Base-by-base conservation (phyloP, 345 rosid species). In the Geranium rotundifolium region DNA sequence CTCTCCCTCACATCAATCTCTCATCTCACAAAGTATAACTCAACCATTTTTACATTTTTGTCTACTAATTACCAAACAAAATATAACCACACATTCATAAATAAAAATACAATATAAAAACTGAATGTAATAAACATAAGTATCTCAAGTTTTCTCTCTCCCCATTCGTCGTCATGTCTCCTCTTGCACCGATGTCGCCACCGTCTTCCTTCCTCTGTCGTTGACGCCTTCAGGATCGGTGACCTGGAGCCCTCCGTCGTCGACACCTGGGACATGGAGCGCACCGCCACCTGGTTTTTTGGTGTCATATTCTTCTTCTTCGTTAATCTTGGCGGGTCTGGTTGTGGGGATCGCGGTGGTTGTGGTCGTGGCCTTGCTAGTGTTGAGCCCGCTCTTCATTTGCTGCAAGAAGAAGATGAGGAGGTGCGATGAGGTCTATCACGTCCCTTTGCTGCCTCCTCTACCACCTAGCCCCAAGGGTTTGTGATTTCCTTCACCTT, bases 311-410 rank as follows among this genome's bases (percentile, higher is more conserved):
- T 34, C 79, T 2, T 31, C 85, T 18, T 19, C 86, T 13, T 34
- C 79, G 15, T 49, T 77, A 12, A 31, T 80, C 46, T 77, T 87
- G 39, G 79, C 86, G 10, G 89, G 86, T 62, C 63, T 83, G 17
- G 85, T 85, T 23, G 91, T 80, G 49, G 95, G 89, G 29, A 63
- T 85, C n/a, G 95, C 85, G 17, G 67, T 88, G 13, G 95, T 73
- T 1, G 95, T 89, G 60, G 80, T 85, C 62, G 81, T 57, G 23
- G 0, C 79, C 30, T 74, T 88, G 63, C 60, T 75, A 29, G 63
- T 80, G 20, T 1, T 83, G n/a, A 76, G 72, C 69, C n/a, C 83
- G 69, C 23, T 85, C 67, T 85, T 79, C 55, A 71, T 88, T 27
- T 78, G 79, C 23, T 82, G 87, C 57, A 79, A 61, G 74, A 85